Conservation (phyloP, 768 basidiomycete species). For the Panaeolus papilionaceus region DNA sequence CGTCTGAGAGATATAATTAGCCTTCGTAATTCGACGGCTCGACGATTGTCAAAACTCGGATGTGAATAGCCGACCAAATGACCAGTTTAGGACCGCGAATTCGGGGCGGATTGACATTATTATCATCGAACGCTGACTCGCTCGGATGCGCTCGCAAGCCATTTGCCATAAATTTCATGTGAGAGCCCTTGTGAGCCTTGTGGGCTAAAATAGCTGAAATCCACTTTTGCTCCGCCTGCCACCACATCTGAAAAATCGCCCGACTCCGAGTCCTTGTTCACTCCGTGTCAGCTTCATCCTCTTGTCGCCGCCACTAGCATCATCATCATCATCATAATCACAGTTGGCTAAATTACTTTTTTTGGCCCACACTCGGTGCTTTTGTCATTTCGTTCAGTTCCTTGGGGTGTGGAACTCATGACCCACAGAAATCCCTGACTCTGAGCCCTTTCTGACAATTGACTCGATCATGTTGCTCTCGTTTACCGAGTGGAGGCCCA, state of each 20-base stretch:
- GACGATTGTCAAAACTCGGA: not conserved
- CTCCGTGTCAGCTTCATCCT: not conserved
- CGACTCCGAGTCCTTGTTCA: conserved; percentile 4
- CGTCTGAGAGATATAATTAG: conserved; percentile 6
- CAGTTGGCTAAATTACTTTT: not conserved
- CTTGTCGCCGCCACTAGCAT: not conserved
- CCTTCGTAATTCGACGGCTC: not conserved
- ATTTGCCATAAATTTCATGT: not conserved
- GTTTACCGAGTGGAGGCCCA: not conserved
- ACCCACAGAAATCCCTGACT: too few species aligned
- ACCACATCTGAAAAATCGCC: not conserved
- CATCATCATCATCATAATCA: not conserved
- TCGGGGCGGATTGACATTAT: not conserved
- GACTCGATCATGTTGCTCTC: not conserved
- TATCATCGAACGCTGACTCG: not conserved
- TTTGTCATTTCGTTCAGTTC: not conserved
- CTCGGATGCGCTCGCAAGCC: not conserved
- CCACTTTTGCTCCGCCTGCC: not conserved
- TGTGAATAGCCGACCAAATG: not conserved
- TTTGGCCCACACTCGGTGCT: not conserved
- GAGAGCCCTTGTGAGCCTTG: not conserved
- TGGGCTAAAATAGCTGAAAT: not conserved
- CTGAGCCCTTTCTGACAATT: not conserved
- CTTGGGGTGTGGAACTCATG: too few species aligned
- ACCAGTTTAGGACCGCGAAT: not conserved